Evolutionary conservation across 805 yeast species (phyloP).

Genomic region (Groenewaldozyma salmanticensis): DNA sequence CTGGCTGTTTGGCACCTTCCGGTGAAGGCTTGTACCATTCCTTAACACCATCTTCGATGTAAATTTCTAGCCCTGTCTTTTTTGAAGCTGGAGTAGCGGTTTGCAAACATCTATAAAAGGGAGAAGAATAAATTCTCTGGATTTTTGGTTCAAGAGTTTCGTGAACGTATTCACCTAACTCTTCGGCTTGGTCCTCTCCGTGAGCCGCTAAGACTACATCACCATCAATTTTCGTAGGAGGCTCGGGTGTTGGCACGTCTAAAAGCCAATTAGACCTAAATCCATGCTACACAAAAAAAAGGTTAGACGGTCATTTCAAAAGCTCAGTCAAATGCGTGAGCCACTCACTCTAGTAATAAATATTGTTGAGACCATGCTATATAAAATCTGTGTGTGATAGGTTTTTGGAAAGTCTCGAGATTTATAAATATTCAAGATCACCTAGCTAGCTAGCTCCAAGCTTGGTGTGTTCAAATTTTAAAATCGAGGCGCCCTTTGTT

Average conservation of each 20-base stretch:
- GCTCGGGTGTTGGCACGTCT: slow-evolving; percentile 46
- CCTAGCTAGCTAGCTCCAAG: no score
- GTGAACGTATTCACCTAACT: slow-evolving; percentile 58
- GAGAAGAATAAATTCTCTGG: slow-evolving; percentile 64
- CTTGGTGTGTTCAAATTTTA: no score
- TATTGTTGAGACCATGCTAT: slow-evolving; percentile 21
- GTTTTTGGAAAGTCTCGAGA: no score
- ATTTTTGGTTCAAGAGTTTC: slow-evolving; percentile 47
- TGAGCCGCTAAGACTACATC: slow-evolving; percentile 85
- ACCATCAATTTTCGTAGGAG: slow-evolving; percentile 83
- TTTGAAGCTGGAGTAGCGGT: slow-evolving; percentile 66
- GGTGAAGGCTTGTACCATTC: slow-evolving; percentile 71
- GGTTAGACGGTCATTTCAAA: not conserved
- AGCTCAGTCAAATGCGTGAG: not conserved
- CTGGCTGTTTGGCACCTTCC: slow-evolving; percentile 45
- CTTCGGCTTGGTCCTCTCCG: slow-evolving; percentile 80
- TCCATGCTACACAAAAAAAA: slow-evolving; percentile 47
- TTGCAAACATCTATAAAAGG: slow-evolving; percentile 83
- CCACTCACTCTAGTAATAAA: slow-evolving; percentile 19
- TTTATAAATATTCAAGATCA: no score
- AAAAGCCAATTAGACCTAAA: slow-evolving; percentile 78
- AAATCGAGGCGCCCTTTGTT: no score
- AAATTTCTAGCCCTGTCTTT: slow-evolving; percentile 46
- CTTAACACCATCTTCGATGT: slow-evolving; percentile 75
- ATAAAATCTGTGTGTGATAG: no score